These are phyloP conservation scores for Diospyros lotus DNA, from an alignment of 148 eudicot genomes.

Conservation along the genomic window DNA sequence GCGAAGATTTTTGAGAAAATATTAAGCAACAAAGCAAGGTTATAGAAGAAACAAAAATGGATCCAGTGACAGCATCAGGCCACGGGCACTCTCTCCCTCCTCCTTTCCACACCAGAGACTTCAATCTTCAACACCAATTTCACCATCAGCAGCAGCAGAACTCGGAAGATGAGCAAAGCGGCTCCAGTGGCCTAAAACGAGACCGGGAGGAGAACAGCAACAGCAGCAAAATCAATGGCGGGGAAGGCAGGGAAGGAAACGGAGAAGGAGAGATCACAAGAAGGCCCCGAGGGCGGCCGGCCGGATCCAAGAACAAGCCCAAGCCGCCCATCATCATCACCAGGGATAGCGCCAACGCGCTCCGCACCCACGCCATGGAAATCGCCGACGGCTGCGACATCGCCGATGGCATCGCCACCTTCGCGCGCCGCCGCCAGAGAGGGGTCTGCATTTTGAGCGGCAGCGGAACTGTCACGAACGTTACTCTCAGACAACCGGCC, in stretches of 20 bases:
- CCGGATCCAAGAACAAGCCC: constrained; percentile 86
- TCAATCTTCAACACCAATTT: constrained; percentile 35
- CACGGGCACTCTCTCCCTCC: constrained; percentile 45
- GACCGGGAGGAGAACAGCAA: constrained; percentile 39
- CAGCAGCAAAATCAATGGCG: background rate
- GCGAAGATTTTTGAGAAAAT: no score
- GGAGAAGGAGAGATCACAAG: constrained; percentile 37
- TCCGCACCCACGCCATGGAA: constrained; percentile 87
- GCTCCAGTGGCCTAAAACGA: constrained; percentile 45
- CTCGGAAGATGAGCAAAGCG: constrained; percentile 53
- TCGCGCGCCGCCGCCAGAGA: constrained; percentile 71
- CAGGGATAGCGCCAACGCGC: constrained; percentile 80
- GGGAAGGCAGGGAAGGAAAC: constrained; percentile 11
- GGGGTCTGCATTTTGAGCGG: constrained; percentile 82
- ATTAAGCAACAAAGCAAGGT: no score
- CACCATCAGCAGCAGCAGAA: constrained; percentile 36
- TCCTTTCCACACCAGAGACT: constrained; percentile 45
- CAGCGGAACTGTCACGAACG: constrained; percentile 67
- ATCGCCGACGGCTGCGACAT: constrained; percentile 75
- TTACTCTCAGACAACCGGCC: constrained; percentile 85
- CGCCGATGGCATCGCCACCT: constrained; percentile 62
- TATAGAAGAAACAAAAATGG: no score
- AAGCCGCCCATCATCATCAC: constrained; percentile 87
- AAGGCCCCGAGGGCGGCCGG: constrained; percentile 64
- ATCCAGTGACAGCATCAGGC: background rate